Conservation (phyloP, 2,329 filamentous ascomycete genomes). For the Ascochyta rabiei region DNA sequence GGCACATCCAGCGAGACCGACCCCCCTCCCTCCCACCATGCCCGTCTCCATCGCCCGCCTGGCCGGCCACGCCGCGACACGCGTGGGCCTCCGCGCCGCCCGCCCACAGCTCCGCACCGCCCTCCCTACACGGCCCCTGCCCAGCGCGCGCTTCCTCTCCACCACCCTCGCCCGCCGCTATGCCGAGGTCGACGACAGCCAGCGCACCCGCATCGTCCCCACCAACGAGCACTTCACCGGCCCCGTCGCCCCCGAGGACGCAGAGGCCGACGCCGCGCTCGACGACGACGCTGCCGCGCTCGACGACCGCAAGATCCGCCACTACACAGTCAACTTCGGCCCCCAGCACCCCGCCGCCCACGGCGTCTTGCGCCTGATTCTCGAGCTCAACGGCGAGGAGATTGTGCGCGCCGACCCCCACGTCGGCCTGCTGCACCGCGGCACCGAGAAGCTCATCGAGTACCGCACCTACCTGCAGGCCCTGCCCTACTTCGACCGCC, state of each 20-base stretch:
- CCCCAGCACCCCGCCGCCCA: slow-evolving; percentile 98
- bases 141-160: slow-evolving; percentile 68
- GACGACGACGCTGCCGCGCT: slow-evolving; percentile 51
- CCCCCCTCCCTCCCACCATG: slow-evolving; percentile 62
- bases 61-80: slow-evolving; percentile 72
- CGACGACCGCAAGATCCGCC: slow-evolving; percentile 82
- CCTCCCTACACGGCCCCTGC: slow-evolving; percentile 50
- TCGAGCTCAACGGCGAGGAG: slow-evolving; percentile 97
- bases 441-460: slow-evolving; percentile 99
- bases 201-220: slow-evolving; percentile 66
- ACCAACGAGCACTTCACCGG: slow-evolving; percentile 68
- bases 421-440: slow-evolving; percentile 92
- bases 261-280: slow-evolving; percentile 52
- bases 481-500: slow-evolving; percentile 95
- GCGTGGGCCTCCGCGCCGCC: slow-evolving; percentile 64
- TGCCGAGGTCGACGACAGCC: slow-evolving; percentile 59
- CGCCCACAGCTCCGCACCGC: slow-evolving; percentile 50
- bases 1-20: slow-evolving; percentile 35
- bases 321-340: slow-evolving; percentile 99
- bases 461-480: slow-evolving; percentile 99
- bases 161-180: slow-evolving; percentile 67
- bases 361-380: slow-evolving; percentile 95
- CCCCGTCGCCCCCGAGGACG: slow-evolving; percentile 53
- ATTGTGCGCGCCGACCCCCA: slow-evolving; percentile 96
- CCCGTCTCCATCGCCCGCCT: slow-evolving; percentile 73